Evolutionary conservation across 257 asterid species (phyloP), one percentile per base, ranked within the genome.

Genomic region (Nyctanthes arbortristis): DNA sequence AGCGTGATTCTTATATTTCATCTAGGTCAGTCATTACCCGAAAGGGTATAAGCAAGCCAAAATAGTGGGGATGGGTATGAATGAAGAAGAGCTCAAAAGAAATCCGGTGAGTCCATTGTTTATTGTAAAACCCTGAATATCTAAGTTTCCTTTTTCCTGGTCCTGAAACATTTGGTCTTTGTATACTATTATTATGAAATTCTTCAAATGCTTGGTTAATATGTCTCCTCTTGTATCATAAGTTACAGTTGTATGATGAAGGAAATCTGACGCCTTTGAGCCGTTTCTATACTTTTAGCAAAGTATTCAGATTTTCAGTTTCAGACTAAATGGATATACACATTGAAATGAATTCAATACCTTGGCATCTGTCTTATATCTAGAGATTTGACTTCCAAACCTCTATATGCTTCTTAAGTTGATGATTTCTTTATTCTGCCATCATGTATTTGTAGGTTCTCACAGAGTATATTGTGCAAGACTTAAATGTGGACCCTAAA

Each of bases 11-110:
- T 80, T 66, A 20, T 47, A 56, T 73, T 66, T 72, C 67, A 56
- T 80, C 75, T 88, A 90, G 98, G 89, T 94, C 85, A 91, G 99
- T 79, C 97, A 94, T 80, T 91, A 89, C 80, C 97, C 99, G 34
- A 81, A 84, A 71, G 99, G 96, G 45, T 94, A 91, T 83, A 89
- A 84, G 77, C 99, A 94, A 77, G 79, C 86, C 13, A 80, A 83
- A 67, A 84, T 94, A 61, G 87, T 73, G 2, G 99, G 97, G 73
- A 87, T 91, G 99, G 97, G 99, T 5, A 73, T 91, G 93, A 94
- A 91, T 45, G 97, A 86, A 66, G 92, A 86, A 75, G 99, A 94
- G 88, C 87, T 91, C 40, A 91, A 86, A 82, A 76, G 75, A 79
- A 93, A 94, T 80, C 91, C 90, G 35, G 96, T 91, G 78, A 89